Base-by-base conservation (phyloP, 495 filamentous ascomycete species). In the Trichoderma gamsii region DNA sequence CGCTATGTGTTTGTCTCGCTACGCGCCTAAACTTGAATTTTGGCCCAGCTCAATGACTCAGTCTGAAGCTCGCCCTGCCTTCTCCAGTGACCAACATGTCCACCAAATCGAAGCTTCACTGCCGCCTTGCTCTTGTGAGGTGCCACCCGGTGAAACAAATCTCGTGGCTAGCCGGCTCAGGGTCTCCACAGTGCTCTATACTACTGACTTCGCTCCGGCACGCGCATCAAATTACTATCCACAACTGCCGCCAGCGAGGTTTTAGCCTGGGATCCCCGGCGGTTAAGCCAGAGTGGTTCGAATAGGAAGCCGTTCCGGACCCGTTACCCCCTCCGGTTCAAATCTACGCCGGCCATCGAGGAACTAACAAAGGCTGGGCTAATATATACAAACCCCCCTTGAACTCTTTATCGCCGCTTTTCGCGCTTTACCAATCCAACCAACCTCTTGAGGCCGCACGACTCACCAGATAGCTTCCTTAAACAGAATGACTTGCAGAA, bases 161-260 rank as follows among this genome's bases (percentile, higher is more conserved):
- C 4, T 52, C 43, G 18, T 18, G 43, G n/a, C 49, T 21, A 52
- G 49, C 18, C 21, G 15, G 18, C 21, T 21, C 18, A 23, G 49
- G 49, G 27, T 21, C 56, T 23, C 13, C 23, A 61, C 9, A 61
- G 27, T 13, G 25, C 51, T 59, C 51, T 59, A 21, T 27, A 23
- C 11, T 61, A n/a, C n/a, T 32, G 9, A 29, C 9, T 29, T 32
- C 25, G 25, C 25, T 23, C 25, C 56, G 25, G 27, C 29, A 13
- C 56, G 12, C 27, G 49, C 56, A 61, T 61, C 56, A 21, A 11
- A 25, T 32, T 61, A 29, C 2, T 32, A 61, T 32, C 27, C 56
- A 61, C 27, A 61, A 61, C 25, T 61, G 25, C 56, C 56, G 56
- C 56, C 56, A 61, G 35, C 56, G 29, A 61, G 56, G 16, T 61